phyloP scores from a whole-genome alignment of 1,284 basidiomycete genomes.

The Marasmius oreades region DNA sequence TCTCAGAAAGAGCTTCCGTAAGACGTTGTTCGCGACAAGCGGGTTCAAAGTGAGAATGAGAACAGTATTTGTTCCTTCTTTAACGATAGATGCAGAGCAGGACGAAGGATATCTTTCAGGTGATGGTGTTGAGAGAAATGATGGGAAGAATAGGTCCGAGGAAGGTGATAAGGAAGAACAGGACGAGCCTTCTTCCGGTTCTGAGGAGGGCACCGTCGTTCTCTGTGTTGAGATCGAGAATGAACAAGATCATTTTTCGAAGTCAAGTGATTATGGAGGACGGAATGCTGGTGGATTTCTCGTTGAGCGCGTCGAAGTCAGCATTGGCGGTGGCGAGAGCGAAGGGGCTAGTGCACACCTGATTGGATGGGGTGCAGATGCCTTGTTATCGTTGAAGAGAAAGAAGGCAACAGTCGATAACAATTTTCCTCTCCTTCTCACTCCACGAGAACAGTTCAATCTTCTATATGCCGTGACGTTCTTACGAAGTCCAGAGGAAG shows the following conservation, averaged over 20 bases:
- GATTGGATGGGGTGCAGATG: slow-evolving; percentile 63
- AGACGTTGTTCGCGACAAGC: slow-evolving; percentile 70
- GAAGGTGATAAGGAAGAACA: slow-evolving; percentile 24
- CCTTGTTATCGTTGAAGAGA: slow-evolving; percentile 20
- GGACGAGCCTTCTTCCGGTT: slow-evolving; percentile 59
- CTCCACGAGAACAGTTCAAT: slow-evolving; percentile 77
- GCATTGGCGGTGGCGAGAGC: slow-evolving; percentile 41
- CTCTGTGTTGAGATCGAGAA: slow-evolving; percentile 87
- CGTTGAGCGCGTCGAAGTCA: slow-evolving; percentile 69
- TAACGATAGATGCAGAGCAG: slow-evolving; percentile 26
- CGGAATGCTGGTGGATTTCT: slow-evolving; percentile 50
- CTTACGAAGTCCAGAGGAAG: slow-evolving; percentile 60
- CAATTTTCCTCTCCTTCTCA: slow-evolving; percentile 72
- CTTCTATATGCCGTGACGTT: slow-evolving; percentile 83
- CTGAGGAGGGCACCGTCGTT: slow-evolving; percentile 78
- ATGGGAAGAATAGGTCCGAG: slow-evolving; percentile 2
- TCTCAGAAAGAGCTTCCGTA: slow-evolving; percentile 82
- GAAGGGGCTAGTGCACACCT: slow-evolving; percentile 28
- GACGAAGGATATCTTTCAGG: slow-evolving; percentile 35
- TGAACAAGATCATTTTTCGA: slow-evolving; percentile 38
- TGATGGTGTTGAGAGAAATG: slow-evolving; percentile 44
- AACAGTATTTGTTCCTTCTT: slow-evolving; percentile 81
- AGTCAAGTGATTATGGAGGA: slow-evolving; percentile 15
- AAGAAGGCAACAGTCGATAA: slow-evolving; percentile 8
- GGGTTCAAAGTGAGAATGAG: slow-evolving; percentile 87